A percentile compares a stretch with the other conserved stretches of the same genome.
Evolutionary conservation across 495 filamentous ascomycete species (phyloP).

Genomic region (Trichoderma asperelloides): DNA sequence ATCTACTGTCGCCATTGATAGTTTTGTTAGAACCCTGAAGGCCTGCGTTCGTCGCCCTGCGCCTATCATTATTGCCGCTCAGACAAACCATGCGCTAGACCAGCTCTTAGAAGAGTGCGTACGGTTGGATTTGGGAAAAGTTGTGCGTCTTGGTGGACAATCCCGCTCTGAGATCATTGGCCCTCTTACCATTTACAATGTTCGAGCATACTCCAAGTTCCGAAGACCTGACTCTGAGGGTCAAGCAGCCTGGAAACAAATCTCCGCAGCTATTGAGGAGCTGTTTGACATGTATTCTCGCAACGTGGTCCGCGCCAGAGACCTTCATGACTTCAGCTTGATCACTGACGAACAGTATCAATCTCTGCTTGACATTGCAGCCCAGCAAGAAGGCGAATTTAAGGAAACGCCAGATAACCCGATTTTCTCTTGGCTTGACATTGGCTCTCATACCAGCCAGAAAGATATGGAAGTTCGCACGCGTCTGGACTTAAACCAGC

Average conservation of each 20-base stretch:
- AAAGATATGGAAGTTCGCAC: no score
- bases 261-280: slow-evolving; percentile 27
- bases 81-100: slow-evolving; percentile 92
- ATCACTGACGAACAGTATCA: slow-evolving; percentile 53
- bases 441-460: no score
- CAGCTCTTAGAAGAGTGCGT: slow-evolving; percentile 67
- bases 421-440: no score
- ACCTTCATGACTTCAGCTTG: slow-evolving; percentile 42
- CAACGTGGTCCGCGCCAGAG: slow-evolving; percentile 37
- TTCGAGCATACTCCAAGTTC: slow-evolving; percentile 29
- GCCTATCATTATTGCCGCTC: slow-evolving; percentile 63
- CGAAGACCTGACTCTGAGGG: background rate
- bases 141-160: slow-evolving; percentile 75
- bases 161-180: slow-evolving; percentile 55
- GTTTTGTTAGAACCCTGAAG: slow-evolving; percentile 55
- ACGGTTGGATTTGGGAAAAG: slow-evolving; percentile 47
- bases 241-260: slow-evolving; percentile 12
- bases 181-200: slow-evolving; percentile 53
- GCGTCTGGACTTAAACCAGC: no score
- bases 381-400: background rate
- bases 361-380: slow-evolving; percentile 38
- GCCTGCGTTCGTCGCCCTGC: slow-evolving; percentile 16
- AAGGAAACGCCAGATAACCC: no score
- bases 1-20: slow-evolving; percentile 60
- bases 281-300: slow-evolving; percentile 42